phyloP scores from a whole-genome alignment of 257 asterid species.

The Craterostigma plantagineum region DNA sequence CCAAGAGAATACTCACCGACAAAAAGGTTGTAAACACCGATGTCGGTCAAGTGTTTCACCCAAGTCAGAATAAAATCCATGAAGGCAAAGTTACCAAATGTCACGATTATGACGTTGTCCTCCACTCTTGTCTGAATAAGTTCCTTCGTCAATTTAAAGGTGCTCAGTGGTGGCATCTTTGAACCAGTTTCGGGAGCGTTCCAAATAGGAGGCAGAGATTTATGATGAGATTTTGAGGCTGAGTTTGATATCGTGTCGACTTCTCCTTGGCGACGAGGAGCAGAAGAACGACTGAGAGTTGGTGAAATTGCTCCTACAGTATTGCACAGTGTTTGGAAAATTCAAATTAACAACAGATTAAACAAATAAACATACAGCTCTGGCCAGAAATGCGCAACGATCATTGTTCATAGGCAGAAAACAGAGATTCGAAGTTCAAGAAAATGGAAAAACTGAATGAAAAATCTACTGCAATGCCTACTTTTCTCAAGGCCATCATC shows the following conservation, averaged over 20 bases:
- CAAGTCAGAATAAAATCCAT: constrained; percentile 95
- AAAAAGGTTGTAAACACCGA: constrained; percentile 70
- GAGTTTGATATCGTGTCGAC: constrained; percentile 13
- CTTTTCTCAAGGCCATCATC: too few species aligned
- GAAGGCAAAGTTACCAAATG: constrained; percentile 95
- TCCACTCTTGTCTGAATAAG: constrained; percentile 61
- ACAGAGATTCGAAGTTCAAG: constrained; percentile 3
- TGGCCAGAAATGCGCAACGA: too few species aligned
- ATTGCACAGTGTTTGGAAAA: too few species aligned
- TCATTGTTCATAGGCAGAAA: constrained; percentile 1
- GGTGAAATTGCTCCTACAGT: constrained; percentile 19
- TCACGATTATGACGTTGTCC: constrained; percentile 60
- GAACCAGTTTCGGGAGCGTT: constrained; percentile 63
- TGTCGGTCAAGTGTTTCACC: constrained; percentile 89
- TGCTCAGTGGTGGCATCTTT: constrained; percentile 59
- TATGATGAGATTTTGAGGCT: constrained; percentile 12
- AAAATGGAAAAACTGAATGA: too few species aligned
- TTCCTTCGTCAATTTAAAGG: constrained; percentile 63
- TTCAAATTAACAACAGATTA: not conserved
- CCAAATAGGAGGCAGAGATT: constrained; percentile 48
- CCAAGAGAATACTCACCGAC: constrained; percentile 42
- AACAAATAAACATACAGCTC: not conserved
- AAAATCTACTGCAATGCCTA: too few species aligned
- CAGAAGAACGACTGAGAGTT: constrained; percentile 18
- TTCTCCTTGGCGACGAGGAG: constrained; percentile 21